phyloP scores from a whole-genome alignment of 768 basidiomycete species.

The Leucocoprinus leucothites region DNA sequence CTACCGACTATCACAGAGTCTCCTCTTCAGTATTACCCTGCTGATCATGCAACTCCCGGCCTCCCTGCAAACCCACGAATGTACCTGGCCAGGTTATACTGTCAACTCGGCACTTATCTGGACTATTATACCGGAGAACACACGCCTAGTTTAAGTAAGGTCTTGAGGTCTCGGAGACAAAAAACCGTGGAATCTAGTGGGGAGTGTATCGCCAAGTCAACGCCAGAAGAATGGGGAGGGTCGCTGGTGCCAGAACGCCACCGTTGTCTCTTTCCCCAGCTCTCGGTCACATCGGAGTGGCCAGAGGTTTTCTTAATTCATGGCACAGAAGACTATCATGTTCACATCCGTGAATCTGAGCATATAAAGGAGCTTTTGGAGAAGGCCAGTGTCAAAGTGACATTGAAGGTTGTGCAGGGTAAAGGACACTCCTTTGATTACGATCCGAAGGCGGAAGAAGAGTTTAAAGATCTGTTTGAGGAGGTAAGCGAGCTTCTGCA shows the following conservation, averaged over 20 bases:
- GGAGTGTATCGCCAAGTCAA: neutral
- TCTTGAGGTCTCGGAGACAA: constrained; percentile 29
- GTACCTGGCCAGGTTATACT: constrained; percentile 52
- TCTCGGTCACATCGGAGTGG: constrained; percentile 32
- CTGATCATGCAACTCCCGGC: constrained; percentile 45
- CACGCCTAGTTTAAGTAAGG: constrained; percentile 43
- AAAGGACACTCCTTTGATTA: constrained; percentile 58
- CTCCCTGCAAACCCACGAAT: constrained; percentile 63
- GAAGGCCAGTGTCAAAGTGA: constrained; percentile 26
- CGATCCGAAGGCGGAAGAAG: constrained; percentile 35
- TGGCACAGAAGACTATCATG: constrained; percentile 45
- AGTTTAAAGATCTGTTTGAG: constrained; percentile 13
- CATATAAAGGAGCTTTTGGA: constrained; percentile 28
- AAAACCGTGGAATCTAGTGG: neutral
- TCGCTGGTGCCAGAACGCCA: constrained; percentile 27
- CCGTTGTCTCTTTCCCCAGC: constrained; percentile 43
- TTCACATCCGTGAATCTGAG: constrained; percentile 38
- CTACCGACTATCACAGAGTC: constrained; percentile 35
- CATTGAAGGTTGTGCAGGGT: constrained; percentile 22
- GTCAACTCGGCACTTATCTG: constrained; percentile 54
- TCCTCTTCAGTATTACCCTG: constrained; percentile 42
- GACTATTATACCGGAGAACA: constrained; percentile 58
- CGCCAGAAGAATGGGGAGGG: neutral
- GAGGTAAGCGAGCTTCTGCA: constrained; percentile 8
- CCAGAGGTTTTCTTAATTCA: constrained; percentile 48